Evolutionary conservation across 805 yeast species (phyloP), one percentile per base, ranked within the genome.

Genomic region (Zygoascus flipseniorum): DNA sequence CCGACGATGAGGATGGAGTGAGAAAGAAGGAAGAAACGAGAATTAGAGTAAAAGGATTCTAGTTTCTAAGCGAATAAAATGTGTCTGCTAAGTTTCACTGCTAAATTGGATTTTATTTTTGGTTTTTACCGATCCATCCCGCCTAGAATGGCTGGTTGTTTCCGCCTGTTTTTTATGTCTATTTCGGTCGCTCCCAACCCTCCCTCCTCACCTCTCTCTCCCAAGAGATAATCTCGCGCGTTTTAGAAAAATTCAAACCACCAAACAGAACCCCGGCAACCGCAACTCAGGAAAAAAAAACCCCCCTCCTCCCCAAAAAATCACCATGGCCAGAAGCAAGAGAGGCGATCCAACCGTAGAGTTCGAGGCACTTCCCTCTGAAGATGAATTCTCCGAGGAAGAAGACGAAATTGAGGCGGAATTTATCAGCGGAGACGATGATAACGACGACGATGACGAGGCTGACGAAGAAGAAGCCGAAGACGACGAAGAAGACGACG

Each of bases 331-430:
- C 5, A 35, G 55, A 46, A 11, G 54, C n/a, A 56, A 45, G 47
- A 48, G 58, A 54, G 57, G 55, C 37, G 58, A 56, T 42, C 56
- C 58, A 47, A 35, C 46, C 39, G 53, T 56, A 18, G 56, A 50
- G 32, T 45, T 54, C 19, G 58, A 56, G 53, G 59, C 55, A 2
- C 50, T 56, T 37, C 59, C 59, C 37, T 54, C 57, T 14, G 59
- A 56, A 19, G 59, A 55, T 31, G 59, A 55, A 41, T 31, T 47
- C 23, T 51, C 48, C 20, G 54, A 50, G 31, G 59, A 54, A 32
- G 51, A 44, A 16, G 47, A 31, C n/a, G 58, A 54, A 32, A 13
- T 46, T 8, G 49, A 46, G 6, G 23, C 8, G 14, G 59, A 54
- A 26, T 52, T 43, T 41, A 52, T 43, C n/a, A 45, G 48, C 16